These are phyloP conservation scores for Phytophthora aleatoria DNA, from an alignment of 352 stramenopile genomes.

Conservation along the genomic window DNA sequence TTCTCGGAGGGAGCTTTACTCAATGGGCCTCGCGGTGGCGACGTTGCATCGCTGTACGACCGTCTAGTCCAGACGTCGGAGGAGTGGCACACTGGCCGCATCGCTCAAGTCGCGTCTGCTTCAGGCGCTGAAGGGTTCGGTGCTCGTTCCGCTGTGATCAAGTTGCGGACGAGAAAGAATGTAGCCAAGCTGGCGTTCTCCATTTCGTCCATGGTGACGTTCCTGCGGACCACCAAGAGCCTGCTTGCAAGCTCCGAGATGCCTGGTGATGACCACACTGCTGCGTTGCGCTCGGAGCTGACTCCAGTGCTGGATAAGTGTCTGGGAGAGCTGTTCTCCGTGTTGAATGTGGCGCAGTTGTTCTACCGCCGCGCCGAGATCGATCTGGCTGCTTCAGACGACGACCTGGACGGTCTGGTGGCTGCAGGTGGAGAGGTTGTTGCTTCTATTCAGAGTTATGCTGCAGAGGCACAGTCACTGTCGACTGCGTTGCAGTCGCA, in stretches of 20 bases:
- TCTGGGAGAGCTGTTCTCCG: conserved; percentile 48
- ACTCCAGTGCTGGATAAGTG: conserved; percentile 46
- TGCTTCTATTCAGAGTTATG: conserved; percentile 57
- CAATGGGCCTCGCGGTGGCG: conserved; percentile 24
- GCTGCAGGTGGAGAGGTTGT: conserved; percentile 69
- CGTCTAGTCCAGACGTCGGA: conserved; percentile 56
- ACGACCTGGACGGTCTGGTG: conserved; percentile 68
- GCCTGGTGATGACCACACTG: conserved; percentile 30
- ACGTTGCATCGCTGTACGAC: conserved; percentile 53
- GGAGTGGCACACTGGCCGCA: conserved; percentile 53
- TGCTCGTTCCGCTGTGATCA: conserved; percentile 63
- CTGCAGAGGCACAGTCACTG: conserved; percentile 51
- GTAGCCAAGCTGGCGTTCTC: conserved; percentile 61
- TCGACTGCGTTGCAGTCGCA: conserved; percentile 48
- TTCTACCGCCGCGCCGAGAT: conserved; percentile 74
- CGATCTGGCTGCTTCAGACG: conserved; percentile 64
- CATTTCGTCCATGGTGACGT: conserved; percentile 62
- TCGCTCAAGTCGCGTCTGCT: conserved; percentile 23
- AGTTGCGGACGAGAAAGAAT: conserved; percentile 58
- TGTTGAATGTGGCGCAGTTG: conserved; percentile 59
- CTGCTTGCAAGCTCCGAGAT: conserved; percentile 37
- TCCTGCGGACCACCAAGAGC: conserved; percentile 38
- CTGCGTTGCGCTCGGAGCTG: conserved; percentile 37
- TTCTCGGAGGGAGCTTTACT: conserved; percentile 68
- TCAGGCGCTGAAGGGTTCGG: conserved; percentile 53